phyloP scores from a whole-genome alignment of 768 basidiomycete genomes.

The Podaxis sp. region DNA sequence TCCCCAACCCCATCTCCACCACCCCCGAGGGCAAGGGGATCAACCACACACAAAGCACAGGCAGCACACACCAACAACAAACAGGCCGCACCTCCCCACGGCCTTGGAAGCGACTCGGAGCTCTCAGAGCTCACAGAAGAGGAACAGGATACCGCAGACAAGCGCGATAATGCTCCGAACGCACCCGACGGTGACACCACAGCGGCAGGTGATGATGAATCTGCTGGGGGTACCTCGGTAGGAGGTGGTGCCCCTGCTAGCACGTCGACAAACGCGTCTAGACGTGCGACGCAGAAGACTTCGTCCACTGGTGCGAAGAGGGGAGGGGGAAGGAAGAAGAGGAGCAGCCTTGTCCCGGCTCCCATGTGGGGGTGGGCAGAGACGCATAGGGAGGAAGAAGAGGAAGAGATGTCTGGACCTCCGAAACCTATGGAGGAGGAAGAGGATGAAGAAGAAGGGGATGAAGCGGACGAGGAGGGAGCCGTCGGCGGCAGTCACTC shows the following conservation, averaged over 20 bases:
- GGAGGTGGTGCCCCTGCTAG: slow-evolving; percentile 14
- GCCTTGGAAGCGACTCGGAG: slow-evolving; percentile 67
- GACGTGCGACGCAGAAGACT: slow-evolving; percentile 11
- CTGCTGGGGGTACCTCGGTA: slow-evolving; percentile 15
- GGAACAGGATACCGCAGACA: slow-evolving; percentile 52
- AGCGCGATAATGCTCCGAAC: slow-evolving; percentile 23
- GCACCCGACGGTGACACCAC: slow-evolving; percentile 16
- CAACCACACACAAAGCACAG: slow-evolving; percentile 17
- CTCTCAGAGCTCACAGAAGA: slow-evolving; percentile 85
- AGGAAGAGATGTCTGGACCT: slow-evolving; percentile 59
- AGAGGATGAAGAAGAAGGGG: slow-evolving; percentile 36
- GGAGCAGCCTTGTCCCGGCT: slow-evolving; percentile 71
- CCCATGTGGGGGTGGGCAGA: slow-evolving; percentile 90
- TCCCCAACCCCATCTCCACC: slow-evolving; percentile 58
- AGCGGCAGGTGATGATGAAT: slow-evolving; percentile 24
- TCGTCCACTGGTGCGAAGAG: slow-evolving; percentile 25
- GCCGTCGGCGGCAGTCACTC: background rate
- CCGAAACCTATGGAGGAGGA: slow-evolving; percentile 65
- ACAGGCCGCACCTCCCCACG: slow-evolving; percentile 19
- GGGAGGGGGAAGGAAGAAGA: slow-evolving; percentile 44
- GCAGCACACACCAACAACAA: slow-evolving; percentile 26
- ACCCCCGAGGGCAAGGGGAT: slow-evolving; percentile 24
- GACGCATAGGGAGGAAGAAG: slow-evolving; percentile 43
- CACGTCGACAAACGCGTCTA: slow-evolving; percentile 24
- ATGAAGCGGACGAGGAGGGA: slow-evolving; percentile 6